Conservation (phyloP, 495 filamentous ascomycete genomes). For the Symbiotaphrina buchneri region DNA sequence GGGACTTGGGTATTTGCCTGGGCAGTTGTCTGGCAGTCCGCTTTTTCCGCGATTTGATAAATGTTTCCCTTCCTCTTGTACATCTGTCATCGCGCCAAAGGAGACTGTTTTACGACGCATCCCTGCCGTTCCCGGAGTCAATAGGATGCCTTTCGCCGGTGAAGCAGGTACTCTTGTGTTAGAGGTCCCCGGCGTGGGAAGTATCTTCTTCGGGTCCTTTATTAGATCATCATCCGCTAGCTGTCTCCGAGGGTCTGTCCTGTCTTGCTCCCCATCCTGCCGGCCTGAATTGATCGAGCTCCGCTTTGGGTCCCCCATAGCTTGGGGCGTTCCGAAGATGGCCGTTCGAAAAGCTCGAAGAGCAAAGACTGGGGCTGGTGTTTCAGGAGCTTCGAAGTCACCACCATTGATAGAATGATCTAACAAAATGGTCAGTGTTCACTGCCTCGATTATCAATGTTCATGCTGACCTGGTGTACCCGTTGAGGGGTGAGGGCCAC, state of each 20-base stretch:
- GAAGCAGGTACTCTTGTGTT: slow-evolving; percentile 14
- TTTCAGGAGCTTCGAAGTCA: slow-evolving; percentile 51
- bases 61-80: slow-evolving; percentile 13
- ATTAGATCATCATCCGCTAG: not conserved
- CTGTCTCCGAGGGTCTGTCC: slow-evolving; percentile 6
- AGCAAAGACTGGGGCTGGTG: slow-evolving; percentile 84
- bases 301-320: slow-evolving; percentile 13
- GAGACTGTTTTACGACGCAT: slow-evolving; percentile 76
- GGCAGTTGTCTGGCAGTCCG: slow-evolving; percentile 25
- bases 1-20: slow-evolving; percentile 42
- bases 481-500: not conserved
- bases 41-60: slow-evolving; percentile 16
- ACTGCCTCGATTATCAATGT: no score
- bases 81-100: no score
- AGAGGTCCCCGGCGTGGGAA: not conserved
- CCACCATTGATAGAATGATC: not conserved
- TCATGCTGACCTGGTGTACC: slow-evolving; percentile 5
- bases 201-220: not conserved
- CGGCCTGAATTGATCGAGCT: slow-evolving; percentile 4
- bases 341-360: slow-evolving; percentile 81
- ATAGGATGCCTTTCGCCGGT: slow-evolving; percentile 61
- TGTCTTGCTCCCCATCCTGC: slow-evolving; percentile 14
- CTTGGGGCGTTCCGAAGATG: slow-evolving; percentile 67
- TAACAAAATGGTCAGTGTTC: no score
- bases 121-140: slow-evolving; percentile 69